Evolutionary conservation across 2,329 filamentous ascomycete species (phyloP), one percentile per base, ranked within the genome.

Genomic region (Aspergillus sp.): DNA sequence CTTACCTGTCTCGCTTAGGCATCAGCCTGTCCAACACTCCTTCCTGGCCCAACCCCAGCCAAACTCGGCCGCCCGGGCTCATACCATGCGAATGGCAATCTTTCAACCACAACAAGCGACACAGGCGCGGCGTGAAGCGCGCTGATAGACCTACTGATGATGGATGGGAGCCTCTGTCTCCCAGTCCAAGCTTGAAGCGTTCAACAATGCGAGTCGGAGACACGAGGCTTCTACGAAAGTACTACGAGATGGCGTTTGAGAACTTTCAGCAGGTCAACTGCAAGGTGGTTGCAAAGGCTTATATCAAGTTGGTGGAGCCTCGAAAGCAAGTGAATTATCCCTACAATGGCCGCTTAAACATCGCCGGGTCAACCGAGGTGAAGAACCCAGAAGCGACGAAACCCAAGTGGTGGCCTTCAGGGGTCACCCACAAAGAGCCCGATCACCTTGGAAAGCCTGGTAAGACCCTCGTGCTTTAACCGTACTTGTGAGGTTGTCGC

Each of bases 291-390:
- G 75, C 75, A 45, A 80, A 80, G 63, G 74, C 75, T 1, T 81
- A 74, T 67, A 76, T 81, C 63, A 80, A 78, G 61, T 62, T 75
- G 23, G 76, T 79, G 28, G 77, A 81, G 61, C 79, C 78, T 11
- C 74, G 76, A 38, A 82, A 81, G 68, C 79, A 81, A 65, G 75
- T 76, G 23, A 76, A 75, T 13, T 73, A 79, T 64, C 79, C 79
- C 8, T 81, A 81, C 60, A 81, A 81, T 70, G 80, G 80, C 13
- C 71, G 76, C 15, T 69, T 66, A 48, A 65, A 59, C 17, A 48
- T 62, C 1, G 61, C 60, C 49, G 66, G 67, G 49, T 54, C 66
- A 17, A 64, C 62, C 41, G 71, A 74, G 38, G 74, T 79, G 60
- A 67, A 73, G 53, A 81, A 81, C 63, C 72, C 75, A 4, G 74